Evolutionary conservation across 2,329 filamentous ascomycete species (phyloP), one percentile per base, ranked within the genome.

Genomic region (Calonectria crousiana): DNA sequence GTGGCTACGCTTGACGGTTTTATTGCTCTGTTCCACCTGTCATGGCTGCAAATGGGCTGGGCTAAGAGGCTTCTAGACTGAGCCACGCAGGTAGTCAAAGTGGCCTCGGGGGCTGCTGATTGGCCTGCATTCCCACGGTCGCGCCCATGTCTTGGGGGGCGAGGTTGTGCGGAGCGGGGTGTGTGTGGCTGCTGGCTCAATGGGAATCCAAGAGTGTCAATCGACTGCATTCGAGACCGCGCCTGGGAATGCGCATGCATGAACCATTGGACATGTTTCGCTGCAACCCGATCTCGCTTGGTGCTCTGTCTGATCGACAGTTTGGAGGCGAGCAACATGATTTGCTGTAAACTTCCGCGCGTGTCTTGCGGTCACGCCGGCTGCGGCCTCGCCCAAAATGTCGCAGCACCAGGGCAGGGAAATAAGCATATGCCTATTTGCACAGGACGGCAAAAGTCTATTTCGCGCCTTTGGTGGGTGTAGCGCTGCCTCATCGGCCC

Each of bases 61-160:
- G 56, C 34, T 28, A 62, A 4, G 56, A 41, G 56, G 36, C 56
- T 62, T 62, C 56, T 62, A 62, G 56, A 62, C 56, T 41, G 56
- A 62, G 56, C 56, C 34, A 44, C 56, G 56, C 23, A 16, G 13
- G 34, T 62, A 62, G 36, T 10, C 13, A 28, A 41, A 18, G 18
- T 36, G 23, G 23, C 23, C 20, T 23, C 16, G 16, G 36, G 32
- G 20, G 16, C 34, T 8, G 32, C 56, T 28, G 36, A 62, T 62
- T 62, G 56, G 56, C 56, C 16, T 36, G 5, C 23, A 41, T 62
- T 41, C 23, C 34, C 28, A 4, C 9, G 1, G 36, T 26, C 26
- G 23, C 34, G 23, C 36, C 2, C 36, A 28, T 62, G 56, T 41
- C 56, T 60, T 13, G 56, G 32, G 34, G 13, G 14, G 36, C 14